Conservation (phyloP, 176 grass and related monocot genomes). For the Triticum dicoccoides region DNA sequence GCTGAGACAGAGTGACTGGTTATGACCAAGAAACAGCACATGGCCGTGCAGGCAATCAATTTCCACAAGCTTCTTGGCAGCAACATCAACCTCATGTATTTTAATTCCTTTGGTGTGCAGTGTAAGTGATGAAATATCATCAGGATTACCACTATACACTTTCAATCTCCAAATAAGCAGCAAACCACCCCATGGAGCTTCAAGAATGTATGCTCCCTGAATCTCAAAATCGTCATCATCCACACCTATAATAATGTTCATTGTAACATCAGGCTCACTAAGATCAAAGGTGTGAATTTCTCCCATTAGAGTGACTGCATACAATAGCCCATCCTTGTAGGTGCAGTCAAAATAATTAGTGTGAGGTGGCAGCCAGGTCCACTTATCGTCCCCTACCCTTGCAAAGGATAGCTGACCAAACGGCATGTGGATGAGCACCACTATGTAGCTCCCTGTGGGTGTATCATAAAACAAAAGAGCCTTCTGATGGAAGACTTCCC, state of each 20-base stretch:
- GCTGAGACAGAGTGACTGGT: not conserved
- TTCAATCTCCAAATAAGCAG: not conserved
- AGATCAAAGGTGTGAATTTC: not conserved
- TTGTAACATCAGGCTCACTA: not conserved
- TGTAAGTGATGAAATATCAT: not conserved
- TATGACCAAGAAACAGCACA: not conserved
- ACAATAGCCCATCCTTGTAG: not conserved
- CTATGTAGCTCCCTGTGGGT: not conserved
- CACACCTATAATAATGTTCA: not conserved
- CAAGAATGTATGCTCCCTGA: not conserved
- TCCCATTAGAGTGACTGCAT: not conserved
- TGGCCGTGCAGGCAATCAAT: not conserved
- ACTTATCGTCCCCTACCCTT: not conserved
- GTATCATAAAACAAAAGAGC: not conserved
- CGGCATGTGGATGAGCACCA: not conserved
- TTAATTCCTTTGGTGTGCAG: not conserved
- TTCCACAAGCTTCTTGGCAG: not conserved
- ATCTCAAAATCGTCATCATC: not conserved
- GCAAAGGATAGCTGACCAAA: not conserved
- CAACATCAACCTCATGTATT: not conserved
- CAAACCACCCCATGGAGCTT: not conserved
- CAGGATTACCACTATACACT: not conserved
- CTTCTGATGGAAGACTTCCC: not conserved
- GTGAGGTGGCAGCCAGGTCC: not conserved
- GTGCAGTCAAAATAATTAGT: not conserved